Percentiles rank a stretch among this genome's conserved stretches.
Evolutionary conservation across 805 yeast genomes (phyloP).

Genomic region (Wickerhamiella vanderwaltii): DNA sequence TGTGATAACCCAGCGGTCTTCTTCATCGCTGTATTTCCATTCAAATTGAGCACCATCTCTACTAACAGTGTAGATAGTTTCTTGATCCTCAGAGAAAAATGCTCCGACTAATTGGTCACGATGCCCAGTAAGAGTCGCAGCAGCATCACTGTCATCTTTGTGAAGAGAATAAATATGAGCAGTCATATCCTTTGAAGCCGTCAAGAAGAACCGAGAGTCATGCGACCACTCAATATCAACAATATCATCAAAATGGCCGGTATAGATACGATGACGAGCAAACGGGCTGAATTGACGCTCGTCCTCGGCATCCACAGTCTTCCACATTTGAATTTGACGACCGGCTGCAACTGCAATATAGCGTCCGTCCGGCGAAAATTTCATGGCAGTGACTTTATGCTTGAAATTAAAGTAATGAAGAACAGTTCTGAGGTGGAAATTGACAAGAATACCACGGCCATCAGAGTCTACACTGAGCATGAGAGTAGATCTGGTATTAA

Average conservation of each 20-base stretch:
- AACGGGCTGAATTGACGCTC: slow-evolving; percentile 95
- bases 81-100: slow-evolving; percentile 79
- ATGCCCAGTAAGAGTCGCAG: slow-evolving; percentile 84
- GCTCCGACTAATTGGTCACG: slow-evolving; percentile 80
- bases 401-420: slow-evolving; percentile 90
- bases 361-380: slow-evolving; percentile 80
- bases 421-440: slow-evolving; percentile 70
- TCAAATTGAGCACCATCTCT: slow-evolving; percentile 88
- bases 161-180: slow-evolving; percentile 70
- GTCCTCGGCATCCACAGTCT: slow-evolving; percentile 65
- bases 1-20: slow-evolving; percentile 61
- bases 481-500: slow-evolving; percentile 71
- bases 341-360: slow-evolving; percentile 79
- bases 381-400: slow-evolving; percentile 57
- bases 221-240: slow-evolving; percentile 74
- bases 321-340: slow-evolving; percentile 83
- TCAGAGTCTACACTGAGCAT: slow-evolving; percentile 76
- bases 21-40: slow-evolving; percentile 62
- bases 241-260: slow-evolving; percentile 85
- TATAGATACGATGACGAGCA: slow-evolving; percentile 75
- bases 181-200: slow-evolving; percentile 83
- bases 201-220: slow-evolving; percentile 77
- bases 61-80: slow-evolving; percentile 78
- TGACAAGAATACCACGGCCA: slow-evolving; percentile 87
- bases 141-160: slow-evolving; percentile 58